These are phyloP conservation scores for Fomitopsis pinicola DNA, from an alignment of 1,284 basidiomycete genomes.

Conservation along the genomic window DNA sequence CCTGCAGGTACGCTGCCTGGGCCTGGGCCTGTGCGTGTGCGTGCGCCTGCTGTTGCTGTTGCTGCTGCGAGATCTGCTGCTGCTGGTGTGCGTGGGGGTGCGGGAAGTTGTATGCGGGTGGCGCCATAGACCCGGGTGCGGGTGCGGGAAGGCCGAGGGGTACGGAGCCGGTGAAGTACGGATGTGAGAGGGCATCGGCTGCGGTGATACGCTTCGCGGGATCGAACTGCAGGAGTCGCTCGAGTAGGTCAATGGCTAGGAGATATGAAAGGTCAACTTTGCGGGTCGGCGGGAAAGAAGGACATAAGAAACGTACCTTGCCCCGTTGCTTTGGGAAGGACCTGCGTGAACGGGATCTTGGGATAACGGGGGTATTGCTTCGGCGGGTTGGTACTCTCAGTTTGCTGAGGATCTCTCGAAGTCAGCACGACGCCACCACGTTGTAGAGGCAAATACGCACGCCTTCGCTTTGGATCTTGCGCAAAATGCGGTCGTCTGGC, in stretches of 20 bases:
- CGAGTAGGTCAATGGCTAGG: conserved; percentile 89
- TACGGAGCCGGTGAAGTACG: conserved; percentile 77
- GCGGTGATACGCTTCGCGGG: conserved; percentile 91
- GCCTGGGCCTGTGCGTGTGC: conserved; percentile 36
- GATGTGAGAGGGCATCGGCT: conserved; percentile 88
- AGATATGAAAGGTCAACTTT: background rate
- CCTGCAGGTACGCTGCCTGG: conserved; percentile 30
- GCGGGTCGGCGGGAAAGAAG: conserved; percentile 5
- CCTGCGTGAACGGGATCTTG: conserved; percentile 84
- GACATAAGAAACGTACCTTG: conserved; percentile 54
- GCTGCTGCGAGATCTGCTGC: conserved; percentile 31
- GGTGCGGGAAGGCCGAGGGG: conserved; percentile 41
- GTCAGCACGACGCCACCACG: background rate
- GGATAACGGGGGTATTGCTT: conserved; percentile 90
- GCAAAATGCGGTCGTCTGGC: conserved; percentile 84
- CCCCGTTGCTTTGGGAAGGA: conserved; percentile 90
- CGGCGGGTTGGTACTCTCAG: conserved; percentile 72
- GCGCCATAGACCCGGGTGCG: conserved; percentile 57
- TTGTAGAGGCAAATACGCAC: conserved; percentile 42
- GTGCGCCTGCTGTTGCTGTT: conserved; percentile 41
- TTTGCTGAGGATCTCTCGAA: conserved; percentile 42
- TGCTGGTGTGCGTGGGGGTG: conserved; percentile 52
- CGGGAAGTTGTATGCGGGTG: conserved; percentile 65
- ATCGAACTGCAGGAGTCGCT: conserved; percentile 95
- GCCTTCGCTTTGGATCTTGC: conserved; percentile 89